Base-by-base conservation (phyloP, 1,139 yeast genomes). In the Pichia cactophila region DNA sequence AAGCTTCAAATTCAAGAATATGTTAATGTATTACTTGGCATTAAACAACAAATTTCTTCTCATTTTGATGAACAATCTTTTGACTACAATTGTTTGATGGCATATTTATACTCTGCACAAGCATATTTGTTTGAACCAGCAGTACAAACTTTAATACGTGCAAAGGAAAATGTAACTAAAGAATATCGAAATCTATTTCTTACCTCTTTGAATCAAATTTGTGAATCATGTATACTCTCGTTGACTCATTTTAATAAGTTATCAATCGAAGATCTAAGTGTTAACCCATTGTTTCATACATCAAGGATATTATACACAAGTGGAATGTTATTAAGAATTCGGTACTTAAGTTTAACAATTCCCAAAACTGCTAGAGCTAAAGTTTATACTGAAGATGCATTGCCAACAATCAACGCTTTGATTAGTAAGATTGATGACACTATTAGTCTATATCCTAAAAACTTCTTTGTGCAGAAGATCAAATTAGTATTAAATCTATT, bases 101-200 rank as follows among this genome's bases (percentile, higher is more conserved):
- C 83, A 0, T 82, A 75, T 63, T 76, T 72, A 56, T 77, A 77
- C 56, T 77, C 92, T 0, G 81, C 85, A 14, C 87, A 84, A 57
- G 90, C 92, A 0, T 84, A 80, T 60, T 67, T 87, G 20, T 85
- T 84, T 63, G 94, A 83, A 61, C 80, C 80, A 63, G 37, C 64
- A 59, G 48, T 53, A 41, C 61, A 58, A 35, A 48, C 55, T 28
- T 17, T 52, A 11, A 50, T 52, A 5, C 53, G 51, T 31, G 41
- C 58, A 2, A 57, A 58, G 9, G 51, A 50, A 7, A 50, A 54
- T 23, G 41, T 59, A 5, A 55, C 59, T 2, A 57, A 55, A 7
- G 58, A 51, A 46, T 33, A 57, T 43, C 49, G 56, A 44, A 61
- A 62, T 8, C 56, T 59, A 26, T 56, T 78, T 5, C 61, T 71